Conservation (phyloP, 2,329 filamentous ascomycete species). For the Neofusicoccum sp. region DNA sequence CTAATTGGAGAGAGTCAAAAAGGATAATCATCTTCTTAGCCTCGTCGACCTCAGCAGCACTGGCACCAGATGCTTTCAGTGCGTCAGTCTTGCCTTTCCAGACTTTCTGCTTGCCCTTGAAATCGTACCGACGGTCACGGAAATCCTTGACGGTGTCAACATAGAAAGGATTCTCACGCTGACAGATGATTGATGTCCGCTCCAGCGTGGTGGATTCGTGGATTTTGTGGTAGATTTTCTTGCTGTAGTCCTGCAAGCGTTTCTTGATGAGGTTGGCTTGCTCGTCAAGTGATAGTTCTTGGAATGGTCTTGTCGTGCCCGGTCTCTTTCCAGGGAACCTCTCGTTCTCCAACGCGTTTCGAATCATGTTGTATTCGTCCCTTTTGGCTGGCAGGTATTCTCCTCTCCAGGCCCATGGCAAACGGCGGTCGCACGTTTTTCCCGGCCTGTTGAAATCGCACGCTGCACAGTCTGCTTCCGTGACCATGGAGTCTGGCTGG, state of each 20-base stretch:
- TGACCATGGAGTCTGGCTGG: constrained; percentile 98
- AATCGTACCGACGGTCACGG: constrained; percentile 94
- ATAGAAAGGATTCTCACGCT: constrained; percentile 97
- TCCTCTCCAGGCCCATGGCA: constrained; percentile 98
- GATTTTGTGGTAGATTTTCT: constrained; percentile 99
- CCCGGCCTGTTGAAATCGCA: constrained; percentile 98
- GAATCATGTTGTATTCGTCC: constrained; percentile 99
- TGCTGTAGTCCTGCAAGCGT: constrained; percentile 85
- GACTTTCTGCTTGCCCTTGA: constrained; percentile 95
- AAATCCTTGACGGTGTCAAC: constrained; percentile 95
- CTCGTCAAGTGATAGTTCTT: constrained; percentile 78
- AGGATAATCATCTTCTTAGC: constrained; percentile 99
- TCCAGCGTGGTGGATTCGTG: constrained; percentile 91
- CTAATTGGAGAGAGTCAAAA: constrained; percentile 92
- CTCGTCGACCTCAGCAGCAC: constrained; percentile 75
- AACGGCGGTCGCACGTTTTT: constrained; percentile 89
- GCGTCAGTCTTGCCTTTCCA: constrained; percentile 96
- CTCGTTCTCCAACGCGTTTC: constrained; percentile 86
- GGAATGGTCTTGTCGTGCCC: constrained; percentile 69
- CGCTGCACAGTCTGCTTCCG: constrained; percentile 91
- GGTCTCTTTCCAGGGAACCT: constrained; percentile 79
- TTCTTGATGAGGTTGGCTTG: constrained; percentile 80
- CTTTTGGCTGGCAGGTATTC: constrained; percentile 94
- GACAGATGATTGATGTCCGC: constrained; percentile 95
- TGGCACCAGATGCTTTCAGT: constrained; percentile 78